phyloP scores from a whole-genome alignment of 140 eudicot species.

The Ambrosia hybrid region DNA sequence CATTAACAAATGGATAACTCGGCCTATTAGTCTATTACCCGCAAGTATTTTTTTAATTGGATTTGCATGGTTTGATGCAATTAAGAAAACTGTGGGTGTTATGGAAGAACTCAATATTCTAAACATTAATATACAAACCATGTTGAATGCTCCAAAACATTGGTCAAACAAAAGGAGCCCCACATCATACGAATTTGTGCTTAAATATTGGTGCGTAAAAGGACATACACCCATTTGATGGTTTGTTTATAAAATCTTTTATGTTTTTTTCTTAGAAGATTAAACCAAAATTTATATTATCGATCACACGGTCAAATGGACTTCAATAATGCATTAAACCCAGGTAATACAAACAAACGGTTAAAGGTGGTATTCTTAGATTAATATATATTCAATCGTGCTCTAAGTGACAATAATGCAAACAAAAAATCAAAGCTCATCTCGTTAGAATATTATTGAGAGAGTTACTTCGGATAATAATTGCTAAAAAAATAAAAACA shows the following conservation, averaged over 20 bases:
- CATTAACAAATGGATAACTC: too few species aligned
- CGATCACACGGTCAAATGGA: slow-evolving; percentile 8
- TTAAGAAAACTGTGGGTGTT: not conserved
- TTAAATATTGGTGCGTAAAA: not conserved
- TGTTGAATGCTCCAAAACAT: slow-evolving; percentile 6
- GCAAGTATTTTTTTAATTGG: not conserved
- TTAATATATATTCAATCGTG: not conserved
- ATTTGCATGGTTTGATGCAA: not conserved
- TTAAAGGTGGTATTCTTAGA: not conserved
- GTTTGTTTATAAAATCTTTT: not conserved
- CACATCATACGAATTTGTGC: not conserved
- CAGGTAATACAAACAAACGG: slow-evolving; percentile 1
- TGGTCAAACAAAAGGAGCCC: not conserved
- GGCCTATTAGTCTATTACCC: too few species aligned
- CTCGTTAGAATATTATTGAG: not conserved
- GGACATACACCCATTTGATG: not conserved
- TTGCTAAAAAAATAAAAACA: not conserved
- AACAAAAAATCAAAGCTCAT: slow-evolving; percentile 1
- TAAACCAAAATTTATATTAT: not conserved
- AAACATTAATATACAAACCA: not conserved
- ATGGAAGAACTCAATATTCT: not conserved
- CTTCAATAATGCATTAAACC: slow-evolving; percentile 1
- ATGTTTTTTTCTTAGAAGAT: not conserved
- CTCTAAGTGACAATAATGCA: not conserved
- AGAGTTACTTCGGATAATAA: not conserved